Percentiles rank a stretch among this genome's conserved stretches.
Conservation (phyloP, 202 grass and related monocot species). For the Musa balbisiana region DNA sequence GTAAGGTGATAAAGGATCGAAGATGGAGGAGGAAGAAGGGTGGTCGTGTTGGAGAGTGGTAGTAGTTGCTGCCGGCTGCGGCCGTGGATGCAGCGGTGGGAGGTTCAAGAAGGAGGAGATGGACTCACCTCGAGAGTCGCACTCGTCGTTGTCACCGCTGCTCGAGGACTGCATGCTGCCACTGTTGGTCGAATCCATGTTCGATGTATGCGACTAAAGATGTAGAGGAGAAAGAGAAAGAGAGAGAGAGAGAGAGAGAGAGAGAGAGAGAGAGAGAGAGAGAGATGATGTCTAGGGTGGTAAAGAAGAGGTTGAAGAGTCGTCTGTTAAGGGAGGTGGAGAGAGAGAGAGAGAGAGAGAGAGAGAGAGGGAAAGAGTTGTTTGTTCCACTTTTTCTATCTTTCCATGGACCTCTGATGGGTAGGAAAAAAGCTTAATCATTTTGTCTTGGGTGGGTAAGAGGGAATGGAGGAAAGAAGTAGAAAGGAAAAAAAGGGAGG, state of each 20-base stretch:
- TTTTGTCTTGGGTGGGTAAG: conserved; percentile 16
- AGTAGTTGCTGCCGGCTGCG: not conserved
- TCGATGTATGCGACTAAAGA: not conserved
- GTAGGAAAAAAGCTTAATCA: conserved; percentile 1
- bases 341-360: not conserved
- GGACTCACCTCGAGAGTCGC: conserved; percentile 12
- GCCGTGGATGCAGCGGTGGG: conserved; percentile 9
- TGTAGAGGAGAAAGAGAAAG: not conserved
- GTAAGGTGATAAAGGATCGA: conserved; percentile 21
- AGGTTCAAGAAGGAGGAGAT: conserved; percentile 28
- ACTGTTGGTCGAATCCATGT: conserved; percentile 74
- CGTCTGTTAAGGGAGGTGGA: not conserved
- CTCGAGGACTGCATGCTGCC: conserved; percentile 69
- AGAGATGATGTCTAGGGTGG: not conserved
- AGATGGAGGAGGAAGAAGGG: conserved; percentile 29
- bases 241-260: not conserved
- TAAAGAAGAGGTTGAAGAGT: not conserved
- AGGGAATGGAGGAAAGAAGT: not conserved
- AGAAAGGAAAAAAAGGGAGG: not conserved
- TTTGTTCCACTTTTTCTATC: not conserved
- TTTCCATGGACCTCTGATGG: not conserved
- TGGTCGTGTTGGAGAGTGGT: conserved; percentile 23
- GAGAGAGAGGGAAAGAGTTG: not conserved
- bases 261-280: not conserved
- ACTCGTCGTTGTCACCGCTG: conserved; percentile 35